A percentile compares a stretch with the other conserved stretches of the same genome.
These are phyloP conservation scores for Fremontodendron californicum DNA, from an alignment of 345 rosid genomes.

Conservation along the genomic window DNA sequence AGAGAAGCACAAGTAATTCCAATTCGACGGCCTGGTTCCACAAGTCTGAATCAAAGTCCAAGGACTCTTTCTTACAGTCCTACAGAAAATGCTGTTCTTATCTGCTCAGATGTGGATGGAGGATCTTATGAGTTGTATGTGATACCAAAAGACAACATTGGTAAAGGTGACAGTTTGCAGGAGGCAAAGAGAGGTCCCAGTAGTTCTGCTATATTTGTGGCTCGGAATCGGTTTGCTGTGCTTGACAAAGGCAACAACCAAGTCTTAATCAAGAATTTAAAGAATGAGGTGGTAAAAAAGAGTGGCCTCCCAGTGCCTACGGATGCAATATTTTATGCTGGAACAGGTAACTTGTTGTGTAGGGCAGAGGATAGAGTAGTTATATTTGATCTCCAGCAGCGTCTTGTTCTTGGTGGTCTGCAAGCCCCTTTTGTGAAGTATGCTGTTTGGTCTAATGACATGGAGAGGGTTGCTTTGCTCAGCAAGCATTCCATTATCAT, in stretches of 20 bases:
- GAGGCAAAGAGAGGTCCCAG: slow-evolving; percentile 87
- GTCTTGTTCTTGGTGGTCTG: slow-evolving; percentile 78
- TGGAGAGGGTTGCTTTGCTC: no score
- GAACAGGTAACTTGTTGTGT: slow-evolving; percentile 79
- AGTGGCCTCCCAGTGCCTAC: no score
- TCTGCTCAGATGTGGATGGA: slow-evolving; percentile 89
- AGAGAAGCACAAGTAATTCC: no score
- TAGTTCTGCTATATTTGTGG: slow-evolving; percentile 78
- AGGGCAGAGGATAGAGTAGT: slow-evolving; percentile 81
- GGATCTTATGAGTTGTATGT: slow-evolving; percentile 86
- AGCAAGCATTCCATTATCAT: slow-evolving; percentile 84
- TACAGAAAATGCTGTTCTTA: no score
- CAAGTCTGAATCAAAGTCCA: slow-evolving; percentile 78
- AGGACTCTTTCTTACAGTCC: no score
- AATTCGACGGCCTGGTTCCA: slow-evolving; percentile 72
- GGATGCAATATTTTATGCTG: slow-evolving; percentile 88
- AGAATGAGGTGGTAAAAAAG: no score
- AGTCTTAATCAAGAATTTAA: no score
- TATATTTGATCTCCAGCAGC: slow-evolving; percentile 85
- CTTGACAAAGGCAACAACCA: slow-evolving; percentile 85
- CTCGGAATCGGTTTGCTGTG: slow-evolving; percentile 82
- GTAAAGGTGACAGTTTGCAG: slow-evolving; percentile 62
- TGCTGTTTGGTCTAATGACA: no score
- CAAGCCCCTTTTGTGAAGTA: slow-evolving; percentile 75
- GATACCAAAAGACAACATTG: slow-evolving; percentile 68